phyloP scores from a whole-genome alignment of 164 flowering plant species.

The Taxillus chinensis region DNA sequence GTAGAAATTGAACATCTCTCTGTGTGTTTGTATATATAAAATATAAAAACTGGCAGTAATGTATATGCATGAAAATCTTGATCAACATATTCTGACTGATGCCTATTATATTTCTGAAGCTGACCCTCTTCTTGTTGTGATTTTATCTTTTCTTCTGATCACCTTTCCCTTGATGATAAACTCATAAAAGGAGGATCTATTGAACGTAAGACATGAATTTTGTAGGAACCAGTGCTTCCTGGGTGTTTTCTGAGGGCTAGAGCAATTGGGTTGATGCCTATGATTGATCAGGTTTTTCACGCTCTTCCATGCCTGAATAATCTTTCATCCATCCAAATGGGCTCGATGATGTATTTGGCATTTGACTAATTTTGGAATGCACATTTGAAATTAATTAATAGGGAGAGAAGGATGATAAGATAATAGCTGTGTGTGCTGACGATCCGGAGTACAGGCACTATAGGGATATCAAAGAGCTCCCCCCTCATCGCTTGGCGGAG shows the following conservation, averaged over 20 bases:
- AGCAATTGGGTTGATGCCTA: conserved; percentile 66
- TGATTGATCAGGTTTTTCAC: conserved; percentile 44
- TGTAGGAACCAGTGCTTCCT: conserved; percentile 61
- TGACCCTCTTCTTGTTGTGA: too few relatives aligned
- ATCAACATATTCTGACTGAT: too few relatives aligned
- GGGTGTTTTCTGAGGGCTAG: conserved; percentile 63
- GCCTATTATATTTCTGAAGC: too few relatives aligned
- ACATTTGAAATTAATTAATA: conserved; percentile 3
- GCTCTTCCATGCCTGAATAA: background rate
- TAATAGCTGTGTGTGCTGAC: conserved; percentile 73
- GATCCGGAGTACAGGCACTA: conserved; percentile 67
- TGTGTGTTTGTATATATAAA: background rate
- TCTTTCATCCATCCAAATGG: too few relatives aligned
- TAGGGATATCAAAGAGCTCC: conserved; percentile 49
- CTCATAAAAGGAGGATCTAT: too few relatives aligned
- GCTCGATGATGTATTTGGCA: too few relatives aligned
- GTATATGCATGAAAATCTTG: too few relatives aligned
- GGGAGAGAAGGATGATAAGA: conserved; percentile 80
- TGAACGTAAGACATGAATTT: background rate
- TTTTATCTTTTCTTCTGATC: too few relatives aligned
- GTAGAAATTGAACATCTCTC: conserved; percentile 12
- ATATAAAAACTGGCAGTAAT: too few relatives aligned
- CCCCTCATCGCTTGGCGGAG: conserved; percentile 64
- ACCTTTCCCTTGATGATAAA: too few relatives aligned
- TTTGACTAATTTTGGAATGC: background rate